phyloP scores from a whole-genome alignment of 768 basidiomycete genomes.

The Hygrophoropsis aurantiaca region DNA sequence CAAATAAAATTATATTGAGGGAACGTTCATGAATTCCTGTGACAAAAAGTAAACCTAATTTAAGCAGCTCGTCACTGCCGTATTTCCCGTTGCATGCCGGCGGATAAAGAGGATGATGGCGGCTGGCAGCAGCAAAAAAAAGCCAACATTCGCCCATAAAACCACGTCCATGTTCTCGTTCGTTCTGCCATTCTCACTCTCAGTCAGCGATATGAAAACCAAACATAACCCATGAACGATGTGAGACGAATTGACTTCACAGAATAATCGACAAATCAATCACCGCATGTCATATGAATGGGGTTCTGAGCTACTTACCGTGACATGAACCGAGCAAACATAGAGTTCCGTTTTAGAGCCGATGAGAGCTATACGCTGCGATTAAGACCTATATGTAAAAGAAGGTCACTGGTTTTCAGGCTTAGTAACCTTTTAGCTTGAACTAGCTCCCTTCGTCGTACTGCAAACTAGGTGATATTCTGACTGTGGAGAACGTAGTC shows the following conservation, averaged over 20 bases:
- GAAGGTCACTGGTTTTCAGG: constrained; percentile 23
- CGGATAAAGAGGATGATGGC: constrained; percentile 12
- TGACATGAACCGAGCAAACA: constrained; percentile 24
- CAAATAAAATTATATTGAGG: constrained; percentile 19
- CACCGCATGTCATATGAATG: constrained; percentile 13
- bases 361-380: constrained; percentile 18
- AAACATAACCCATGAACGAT: not conserved
- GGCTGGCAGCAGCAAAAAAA: no score
- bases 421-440: constrained; percentile 22
- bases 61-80: constrained; percentile 4
- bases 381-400: constrained; percentile 29
- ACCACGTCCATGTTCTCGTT: no score
- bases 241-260: not conserved
- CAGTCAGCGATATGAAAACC: no score
- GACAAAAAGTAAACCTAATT: constrained; percentile 9
- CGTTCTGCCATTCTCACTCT: no score
- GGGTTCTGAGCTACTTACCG: constrained; percentile 15
- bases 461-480: constrained; percentile 23
- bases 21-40: constrained; percentile 6
- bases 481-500: constrained; percentile 25
- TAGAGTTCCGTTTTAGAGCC: constrained; percentile 32
- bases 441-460: constrained; percentile 16
- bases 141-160: no score
- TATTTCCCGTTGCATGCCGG: constrained; percentile 9
- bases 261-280: not conserved